phyloP scores from a whole-genome alignment of 1,284 basidiomycete species.

The Microbotryum saponariae region DNA sequence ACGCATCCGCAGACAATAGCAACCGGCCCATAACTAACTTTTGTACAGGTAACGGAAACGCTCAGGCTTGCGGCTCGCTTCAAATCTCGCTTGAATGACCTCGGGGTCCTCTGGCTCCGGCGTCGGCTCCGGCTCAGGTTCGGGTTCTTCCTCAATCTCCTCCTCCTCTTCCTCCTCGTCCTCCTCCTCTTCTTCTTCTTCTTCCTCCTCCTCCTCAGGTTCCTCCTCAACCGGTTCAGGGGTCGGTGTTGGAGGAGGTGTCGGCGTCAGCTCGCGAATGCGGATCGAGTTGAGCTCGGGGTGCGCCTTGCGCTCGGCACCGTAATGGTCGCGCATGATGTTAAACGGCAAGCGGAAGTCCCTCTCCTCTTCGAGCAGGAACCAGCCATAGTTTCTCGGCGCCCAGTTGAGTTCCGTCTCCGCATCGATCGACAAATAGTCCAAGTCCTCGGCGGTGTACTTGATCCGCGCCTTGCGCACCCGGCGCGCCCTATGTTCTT shows the following conservation, averaged over 20 bases:
- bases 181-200: background rate
- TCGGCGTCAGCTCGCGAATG: background rate
- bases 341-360: conserved; percentile 43
- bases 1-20: conserved; percentile 35
- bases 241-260: no score
- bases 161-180: conserved; percentile 6
- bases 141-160: conserved; percentile 1
- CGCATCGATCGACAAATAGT: background rate
- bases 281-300: background rate
- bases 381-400: background rate
- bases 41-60: conserved; percentile 41
- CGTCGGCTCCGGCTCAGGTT: background rate
- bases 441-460: background rate
- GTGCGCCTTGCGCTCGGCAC: conserved; percentile 32
- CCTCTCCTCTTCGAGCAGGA: conserved; percentile 28
- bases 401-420: background rate
- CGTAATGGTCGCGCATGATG: conserved; percentile 40
- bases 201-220: no score
- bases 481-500: background rate
- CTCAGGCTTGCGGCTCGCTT: conserved; percentile 35
- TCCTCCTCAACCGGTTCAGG: no score
- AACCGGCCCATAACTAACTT: conserved; percentile 33
- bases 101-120: conserved; percentile 6
- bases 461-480: background rate
- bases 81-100: conserved; percentile 4